Base-by-base conservation (phyloP, 768 basidiomycete genomes). In the Coprinellus aureogranulatus region DNA sequence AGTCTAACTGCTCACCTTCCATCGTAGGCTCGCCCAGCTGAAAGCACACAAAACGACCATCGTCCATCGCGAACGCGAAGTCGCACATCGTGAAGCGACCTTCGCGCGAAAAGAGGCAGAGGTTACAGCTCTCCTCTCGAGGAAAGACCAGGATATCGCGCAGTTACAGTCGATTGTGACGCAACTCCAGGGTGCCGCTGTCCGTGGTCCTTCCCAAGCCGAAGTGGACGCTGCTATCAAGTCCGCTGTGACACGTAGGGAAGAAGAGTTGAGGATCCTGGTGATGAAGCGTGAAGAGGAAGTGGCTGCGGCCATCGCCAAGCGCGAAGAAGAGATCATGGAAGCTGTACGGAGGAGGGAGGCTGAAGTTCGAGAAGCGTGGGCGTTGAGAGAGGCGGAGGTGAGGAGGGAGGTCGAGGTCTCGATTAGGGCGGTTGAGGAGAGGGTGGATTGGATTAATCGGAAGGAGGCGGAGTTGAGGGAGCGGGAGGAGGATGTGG, bases 281-380 rank as follows among this genome's bases (percentile, higher is more conserved):
- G 82, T 90, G 22, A 76, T 79, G 65, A 81, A 84, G 64, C 80
- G 88, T 30, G 89, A 91, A 67, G 83, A 84, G 51, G 88, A 90
- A 65, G 85, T 91, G 3, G 83, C 82, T 1, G 71, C 69, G 26
- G 83, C 85, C 6, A 89, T 89, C 76, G 72, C 80, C 25, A 72
- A 79, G 53, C 75, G 89, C 2, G 89, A 91, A 62, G 83, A 86
- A 55, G 88, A 89, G 67, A 84, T 90, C 41, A 78, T 89, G 77
- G 80, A 81, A 18, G 86, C 87, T 1, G 84, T 91, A 4, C 73
- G 83, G 27, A 72, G 72, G 50, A 76, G 88, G 5, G 89, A 90
- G 62, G 81, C 75, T 20, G 87, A 89, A 62, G 73, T 89, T 26
- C 77, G 76, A 39, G 77, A 82, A 11, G 84, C 86, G 14, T 89